Conservation (phyloP, 2,329 filamentous ascomycete species). For the Paecilomyces niveus region DNA sequence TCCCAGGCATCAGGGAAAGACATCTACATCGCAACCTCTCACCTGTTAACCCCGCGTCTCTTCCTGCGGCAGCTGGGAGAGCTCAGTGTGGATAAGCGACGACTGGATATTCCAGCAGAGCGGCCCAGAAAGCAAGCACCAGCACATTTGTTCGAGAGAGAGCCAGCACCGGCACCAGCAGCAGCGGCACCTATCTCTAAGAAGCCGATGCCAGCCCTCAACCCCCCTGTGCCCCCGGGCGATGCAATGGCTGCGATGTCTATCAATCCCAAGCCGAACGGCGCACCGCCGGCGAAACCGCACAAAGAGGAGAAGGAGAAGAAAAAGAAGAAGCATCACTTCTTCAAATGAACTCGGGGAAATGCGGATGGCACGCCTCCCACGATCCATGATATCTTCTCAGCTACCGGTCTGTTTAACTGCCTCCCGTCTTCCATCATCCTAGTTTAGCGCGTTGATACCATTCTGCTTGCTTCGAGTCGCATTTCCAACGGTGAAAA, state of each 20-base stretch:
- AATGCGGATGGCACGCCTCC: neutral
- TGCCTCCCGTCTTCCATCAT: neutral
- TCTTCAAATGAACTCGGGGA: conserved; percentile 34
- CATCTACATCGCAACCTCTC: conserved; percentile 79
- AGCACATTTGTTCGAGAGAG: conserved; percentile 74
- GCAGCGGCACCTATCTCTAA: conserved; percentile 18
- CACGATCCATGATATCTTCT: neutral
- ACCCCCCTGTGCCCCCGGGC: conserved; percentile 7
- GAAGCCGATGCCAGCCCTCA: neutral
- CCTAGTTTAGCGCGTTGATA: conserved; percentile 22
- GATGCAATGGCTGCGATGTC: conserved; percentile 11
- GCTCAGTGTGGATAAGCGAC: conserved; percentile 65
- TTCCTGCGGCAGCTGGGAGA: conserved; percentile 80
- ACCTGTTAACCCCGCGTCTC: conserved; percentile 81
- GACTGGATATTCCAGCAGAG: conserved; percentile 74
- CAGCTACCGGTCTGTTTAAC: neutral
- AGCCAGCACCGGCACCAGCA: conserved; percentile 50
- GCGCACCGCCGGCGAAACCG: conserved; percentile 35
- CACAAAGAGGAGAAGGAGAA: conserved; percentile 49
- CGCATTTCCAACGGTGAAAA: neutral
- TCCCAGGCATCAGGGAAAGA: conserved; percentile 67
- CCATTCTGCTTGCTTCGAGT: conserved; percentile 17
- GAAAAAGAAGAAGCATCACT: conserved; percentile 53
- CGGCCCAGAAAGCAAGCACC: conserved; percentile 74
- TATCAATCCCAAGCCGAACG: conserved; percentile 8